A percentile compares a stretch with the other conserved stretches of the same genome.
Conservation (phyloP, 2,329 filamentous ascomycete species). For the Talaromyces sp. region DNA sequence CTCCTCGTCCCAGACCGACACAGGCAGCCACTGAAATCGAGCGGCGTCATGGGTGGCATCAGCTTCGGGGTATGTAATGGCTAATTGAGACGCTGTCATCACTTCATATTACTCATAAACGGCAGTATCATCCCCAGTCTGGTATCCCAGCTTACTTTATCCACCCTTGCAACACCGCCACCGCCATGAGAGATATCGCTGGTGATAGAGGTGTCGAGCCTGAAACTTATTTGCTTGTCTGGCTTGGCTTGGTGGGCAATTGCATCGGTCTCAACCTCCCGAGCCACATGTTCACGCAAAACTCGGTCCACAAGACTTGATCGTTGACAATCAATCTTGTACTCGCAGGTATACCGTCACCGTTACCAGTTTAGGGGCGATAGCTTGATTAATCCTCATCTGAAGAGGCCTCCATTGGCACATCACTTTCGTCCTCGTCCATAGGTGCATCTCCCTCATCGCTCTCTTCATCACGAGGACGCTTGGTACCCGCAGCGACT, state of each 20-base stretch:
- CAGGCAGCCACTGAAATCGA: constrained; percentile 56
- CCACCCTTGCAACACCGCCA: constrained; percentile 84
- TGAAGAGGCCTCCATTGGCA: constrained; percentile 66
- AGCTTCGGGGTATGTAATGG: constrained; percentile 61
- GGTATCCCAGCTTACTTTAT: constrained; percentile 80
- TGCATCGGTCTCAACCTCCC: constrained; percentile 76
- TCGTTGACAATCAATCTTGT: constrained; percentile 10
- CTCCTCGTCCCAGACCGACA: constrained; percentile 65
- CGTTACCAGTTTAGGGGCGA: neutral
- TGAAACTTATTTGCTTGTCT: constrained; percentile 74
- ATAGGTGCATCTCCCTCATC: constrained; percentile 52
- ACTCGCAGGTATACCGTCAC: constrained; percentile 5
- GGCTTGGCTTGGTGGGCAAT: constrained; percentile 82
- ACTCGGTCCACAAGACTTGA: constrained; percentile 11
- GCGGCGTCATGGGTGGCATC: constrained; percentile 67
- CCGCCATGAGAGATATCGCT: constrained; percentile 67
- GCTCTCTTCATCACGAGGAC: constrained; percentile 62
- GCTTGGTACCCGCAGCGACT: constrained; percentile 56
- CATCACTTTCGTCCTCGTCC: constrained; percentile 63
- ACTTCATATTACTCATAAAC: constrained; percentile 29
- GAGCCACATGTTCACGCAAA: constrained; percentile 51
- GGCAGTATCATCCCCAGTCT: constrained; percentile 76
- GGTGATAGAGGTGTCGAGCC: constrained; percentile 33
- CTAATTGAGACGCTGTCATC: constrained; percentile 1
- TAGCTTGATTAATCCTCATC: constrained; percentile 59